These are phyloP conservation scores for Daedaleopsis nitida DNA, from an alignment of 768 basidiomycete genomes.

Conservation along the genomic window DNA sequence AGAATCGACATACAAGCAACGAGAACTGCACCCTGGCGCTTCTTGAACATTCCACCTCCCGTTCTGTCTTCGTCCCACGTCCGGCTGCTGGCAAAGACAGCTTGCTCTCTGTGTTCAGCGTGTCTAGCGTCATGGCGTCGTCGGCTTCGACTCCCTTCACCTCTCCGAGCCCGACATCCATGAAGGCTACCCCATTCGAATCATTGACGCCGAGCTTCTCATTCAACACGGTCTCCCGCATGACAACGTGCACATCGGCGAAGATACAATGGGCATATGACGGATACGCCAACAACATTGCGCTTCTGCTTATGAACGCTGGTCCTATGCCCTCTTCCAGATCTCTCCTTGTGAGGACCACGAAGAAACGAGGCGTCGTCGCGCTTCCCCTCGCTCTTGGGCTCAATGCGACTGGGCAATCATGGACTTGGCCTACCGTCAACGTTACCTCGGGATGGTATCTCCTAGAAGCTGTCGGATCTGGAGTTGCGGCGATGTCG, in stretches of 20 bases:
- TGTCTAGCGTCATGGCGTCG: background rate
- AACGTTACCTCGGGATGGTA: conserved; percentile 54
- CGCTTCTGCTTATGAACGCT: conserved; percentile 19
- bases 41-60: too few relatives aligned
- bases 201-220: conserved; percentile 10
- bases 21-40: too few relatives aligned
- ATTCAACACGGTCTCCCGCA: conserved; percentile 29
- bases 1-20: too few relatives aligned
- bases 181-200: too few relatives aligned
- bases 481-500: conserved; percentile 26
- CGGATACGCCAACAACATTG: background rate
- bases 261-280: conserved; percentile 30
- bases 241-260: conserved; percentile 38
- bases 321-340: conserved; percentile 4
- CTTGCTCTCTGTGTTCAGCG: too few relatives aligned
- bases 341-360: conserved; percentile 6
- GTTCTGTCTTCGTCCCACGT: too few relatives aligned
- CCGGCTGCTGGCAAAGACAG: too few relatives aligned
- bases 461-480: conserved; percentile 28
- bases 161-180: background rate
- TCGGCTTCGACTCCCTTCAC: background rate
- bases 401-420: conserved; percentile 27
- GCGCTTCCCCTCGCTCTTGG: conserved; percentile 28
- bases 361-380: conserved; percentile 11
- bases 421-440: conserved; percentile 48